Conservation (phyloP, 2,329 filamentous ascomycete genomes). For the Cladosporium sphaerospermum region DNA sequence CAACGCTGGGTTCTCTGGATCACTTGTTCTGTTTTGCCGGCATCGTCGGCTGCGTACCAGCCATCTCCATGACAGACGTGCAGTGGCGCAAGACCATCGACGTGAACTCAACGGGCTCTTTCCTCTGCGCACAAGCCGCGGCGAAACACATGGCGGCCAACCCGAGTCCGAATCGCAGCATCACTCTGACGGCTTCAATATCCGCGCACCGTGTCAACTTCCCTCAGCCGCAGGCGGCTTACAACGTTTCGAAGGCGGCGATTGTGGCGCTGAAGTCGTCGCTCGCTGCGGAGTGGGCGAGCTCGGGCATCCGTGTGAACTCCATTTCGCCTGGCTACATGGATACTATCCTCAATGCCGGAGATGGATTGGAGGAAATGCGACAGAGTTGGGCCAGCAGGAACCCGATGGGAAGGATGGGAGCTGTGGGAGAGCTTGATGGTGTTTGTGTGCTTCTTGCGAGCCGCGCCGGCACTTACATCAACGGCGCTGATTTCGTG, state of each 20-base stretch:
- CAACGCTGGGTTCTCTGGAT: constrained; percentile 46
- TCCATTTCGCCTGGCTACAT: constrained; percentile 68
- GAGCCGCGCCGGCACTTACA: constrained; percentile 30
- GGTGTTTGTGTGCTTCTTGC: constrained; percentile 33
- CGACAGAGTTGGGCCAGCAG: constrained; percentile 28
- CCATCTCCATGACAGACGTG: constrained; percentile 52
- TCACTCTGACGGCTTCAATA: constrained; percentile 62
- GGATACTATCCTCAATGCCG: constrained; percentile 64
- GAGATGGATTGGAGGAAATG: constrained; percentile 30
- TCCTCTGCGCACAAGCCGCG: constrained; percentile 62
- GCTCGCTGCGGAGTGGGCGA: constrained; percentile 67
- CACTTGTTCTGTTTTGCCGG: constrained; percentile 62
- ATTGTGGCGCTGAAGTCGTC: constrained; percentile 57
- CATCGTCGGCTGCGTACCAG: constrained; percentile 57
- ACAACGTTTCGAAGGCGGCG: constrained; percentile 67
- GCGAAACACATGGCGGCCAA: constrained; percentile 50
- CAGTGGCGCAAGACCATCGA: constrained; percentile 61
- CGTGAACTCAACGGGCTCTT: constrained; percentile 66
- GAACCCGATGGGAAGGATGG: constrained; percentile 37
- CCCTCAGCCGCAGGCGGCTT: constrained; percentile 64
- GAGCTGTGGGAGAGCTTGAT: constrained; percentile 32
- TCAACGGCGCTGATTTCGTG: constrained; percentile 34
- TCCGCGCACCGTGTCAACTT: constrained; percentile 64
- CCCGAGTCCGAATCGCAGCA: constrained; percentile 37
- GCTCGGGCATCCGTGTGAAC: constrained; percentile 65